Conservation (phyloP, 768 basidiomycete species). For the Pleurotus eryngii region DNA sequence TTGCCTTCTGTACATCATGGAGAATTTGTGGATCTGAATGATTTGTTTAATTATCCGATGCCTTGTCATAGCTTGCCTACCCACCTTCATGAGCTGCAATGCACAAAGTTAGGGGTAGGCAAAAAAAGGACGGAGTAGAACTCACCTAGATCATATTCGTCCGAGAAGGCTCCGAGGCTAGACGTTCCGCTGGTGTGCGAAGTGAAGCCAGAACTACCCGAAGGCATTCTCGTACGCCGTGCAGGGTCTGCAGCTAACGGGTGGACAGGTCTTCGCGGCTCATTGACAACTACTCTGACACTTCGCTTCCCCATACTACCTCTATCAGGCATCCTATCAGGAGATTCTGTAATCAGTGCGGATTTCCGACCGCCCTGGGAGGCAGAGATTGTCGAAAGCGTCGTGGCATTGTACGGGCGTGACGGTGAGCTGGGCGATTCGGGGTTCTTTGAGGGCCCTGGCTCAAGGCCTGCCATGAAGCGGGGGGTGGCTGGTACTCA, state of each 20-base stretch:
- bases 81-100: conserved; percentile 71
- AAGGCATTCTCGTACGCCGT: not conserved
- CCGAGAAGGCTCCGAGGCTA: conserved; percentile 48
- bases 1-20: conserved; percentile 75
- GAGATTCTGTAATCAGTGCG: not conserved
- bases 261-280: conserved; percentile 1
- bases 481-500: not conserved
- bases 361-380: conserved; percentile 1
- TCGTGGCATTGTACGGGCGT: not conserved
- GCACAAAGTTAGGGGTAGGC: not conserved
- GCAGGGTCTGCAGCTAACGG: not conserved
- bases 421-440: not conserved
- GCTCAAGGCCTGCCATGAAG: conserved; percentile 5
- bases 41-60: not conserved
- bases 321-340: not conserved
- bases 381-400: not conserved
- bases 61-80: conserved; percentile 13
- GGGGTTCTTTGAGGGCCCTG: not conserved
- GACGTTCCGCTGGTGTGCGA: conserved; percentile 2
- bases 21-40: conserved; percentile 70
- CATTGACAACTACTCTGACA: not conserved
- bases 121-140: conserved; percentile 8
- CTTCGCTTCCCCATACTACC: not conserved
- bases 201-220: conserved; percentile 2
- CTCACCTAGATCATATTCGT: conserved; percentile 79